Percentiles rank a stretch among this genome's conserved stretches.
Evolutionary conservation across 1,284 basidiomycete species (phyloP).

Genomic region (Taiwanofungus camphoratus): DNA sequence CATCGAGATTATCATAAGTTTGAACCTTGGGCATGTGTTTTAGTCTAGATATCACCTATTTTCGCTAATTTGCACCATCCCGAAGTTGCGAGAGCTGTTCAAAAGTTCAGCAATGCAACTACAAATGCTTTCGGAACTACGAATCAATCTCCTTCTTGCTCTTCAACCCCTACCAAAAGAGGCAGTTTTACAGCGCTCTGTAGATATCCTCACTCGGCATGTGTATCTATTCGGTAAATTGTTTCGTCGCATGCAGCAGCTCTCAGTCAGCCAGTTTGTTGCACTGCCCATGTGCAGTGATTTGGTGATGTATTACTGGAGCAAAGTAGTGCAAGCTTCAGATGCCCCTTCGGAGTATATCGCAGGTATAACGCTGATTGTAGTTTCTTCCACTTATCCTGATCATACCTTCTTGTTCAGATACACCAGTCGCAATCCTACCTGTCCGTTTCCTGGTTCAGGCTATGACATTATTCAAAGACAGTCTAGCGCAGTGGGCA

Average conservation of each 20-base stretch:
- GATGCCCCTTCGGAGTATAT: conserved; percentile 45
- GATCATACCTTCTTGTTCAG: conserved; percentile 24
- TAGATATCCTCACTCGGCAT: conserved; percentile 59
- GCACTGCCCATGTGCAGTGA: conserved; percentile 58
- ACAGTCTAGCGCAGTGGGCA: conserved; percentile 71
- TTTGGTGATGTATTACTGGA: conserved; percentile 73
- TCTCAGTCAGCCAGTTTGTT: conserved; percentile 54
- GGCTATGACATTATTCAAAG: conserved; percentile 85
- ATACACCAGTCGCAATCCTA: conserved; percentile 49
- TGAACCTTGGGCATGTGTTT: conserved; percentile 47
- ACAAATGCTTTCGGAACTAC: conserved; percentile 45
- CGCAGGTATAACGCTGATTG: conserved; percentile 38
- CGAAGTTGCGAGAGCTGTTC: conserved; percentile 56
- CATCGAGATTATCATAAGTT: conserved; percentile 37
- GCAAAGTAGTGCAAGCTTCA: conserved; percentile 64
- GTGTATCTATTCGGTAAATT: conserved; percentile 69
- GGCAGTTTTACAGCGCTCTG: conserved; percentile 31
- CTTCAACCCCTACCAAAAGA: conserved; percentile 23
- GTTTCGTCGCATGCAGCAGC: conserved; percentile 67
- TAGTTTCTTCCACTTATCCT: not conserved
- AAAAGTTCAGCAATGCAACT: conserved; percentile 51
- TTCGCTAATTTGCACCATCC: conserved; percentile 3
- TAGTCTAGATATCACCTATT: not conserved
- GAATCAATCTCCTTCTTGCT: conserved; percentile 35
- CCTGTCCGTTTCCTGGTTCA: conserved; percentile 81